These are phyloP conservation scores for Penicillium brevicompactum DNA, from an alignment of 2,329 filamentous ascomycete species.

Conservation along the genomic window DNA sequence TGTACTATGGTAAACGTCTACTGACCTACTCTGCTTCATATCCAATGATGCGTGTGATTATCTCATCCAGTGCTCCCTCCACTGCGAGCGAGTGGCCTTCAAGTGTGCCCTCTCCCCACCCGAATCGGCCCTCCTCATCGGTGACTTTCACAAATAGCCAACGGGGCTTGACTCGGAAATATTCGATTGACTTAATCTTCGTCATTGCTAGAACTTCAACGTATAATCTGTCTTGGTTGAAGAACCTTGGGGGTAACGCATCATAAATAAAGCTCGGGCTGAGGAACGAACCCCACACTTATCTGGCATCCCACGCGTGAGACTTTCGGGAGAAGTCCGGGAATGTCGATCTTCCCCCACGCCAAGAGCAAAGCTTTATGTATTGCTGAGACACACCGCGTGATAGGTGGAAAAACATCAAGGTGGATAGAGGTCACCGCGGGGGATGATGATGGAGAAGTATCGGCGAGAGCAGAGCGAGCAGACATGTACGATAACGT, in stretches of 20 bases:
- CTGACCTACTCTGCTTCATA: conserved; percentile 67
- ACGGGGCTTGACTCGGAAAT: conserved; percentile 73
- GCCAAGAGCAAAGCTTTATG: neutral
- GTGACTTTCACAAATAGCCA: conserved; percentile 80
- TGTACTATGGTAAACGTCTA: neutral
- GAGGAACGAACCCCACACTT: conserved; percentile 5
- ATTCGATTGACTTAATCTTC: conserved; percentile 68
- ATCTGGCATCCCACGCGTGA: conserved; percentile 16
- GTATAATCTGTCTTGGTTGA: conserved; percentile 40
- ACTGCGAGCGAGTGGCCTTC: conserved; percentile 76
- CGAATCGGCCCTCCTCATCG: conserved; percentile 65
- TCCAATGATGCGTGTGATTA: conserved; percentile 63
- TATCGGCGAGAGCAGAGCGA: neutral
- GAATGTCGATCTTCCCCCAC: conserved; percentile 9
- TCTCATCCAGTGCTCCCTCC: conserved; percentile 71
- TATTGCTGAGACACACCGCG: neutral
- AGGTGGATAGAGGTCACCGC: neutral
- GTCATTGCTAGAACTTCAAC: conserved; percentile 67
- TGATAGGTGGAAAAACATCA: conserved; percentile 4
- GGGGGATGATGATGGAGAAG: neutral
- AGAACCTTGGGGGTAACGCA: neutral
- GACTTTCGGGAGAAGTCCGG: conserved; percentile 16
- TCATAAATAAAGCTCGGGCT: conserved; percentile 10
- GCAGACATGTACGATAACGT: no score
- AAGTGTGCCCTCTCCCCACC: conserved; percentile 75